These are phyloP conservation scores for Cymbopogon flexuosus DNA, from an alignment of 202 grass and related monocot genomes.

Conservation along the genomic window DNA sequence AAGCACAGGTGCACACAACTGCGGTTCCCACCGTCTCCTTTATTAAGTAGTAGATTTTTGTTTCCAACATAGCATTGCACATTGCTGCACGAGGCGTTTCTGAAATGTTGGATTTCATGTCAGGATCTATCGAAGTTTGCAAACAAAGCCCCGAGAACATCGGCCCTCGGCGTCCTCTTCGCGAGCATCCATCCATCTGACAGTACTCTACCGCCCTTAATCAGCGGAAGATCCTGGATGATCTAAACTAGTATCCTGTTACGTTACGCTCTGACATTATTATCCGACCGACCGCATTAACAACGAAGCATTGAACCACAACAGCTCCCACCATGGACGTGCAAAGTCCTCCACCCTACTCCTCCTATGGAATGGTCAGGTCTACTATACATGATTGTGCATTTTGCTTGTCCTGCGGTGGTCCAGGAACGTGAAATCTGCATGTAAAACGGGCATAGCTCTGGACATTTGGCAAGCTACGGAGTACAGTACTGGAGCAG, in stretches of 20 bases:
- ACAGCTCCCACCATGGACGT: not conserved
- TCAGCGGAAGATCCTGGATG: conserved; percentile 11
- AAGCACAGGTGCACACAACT: not conserved
- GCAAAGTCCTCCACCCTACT: not conserved
- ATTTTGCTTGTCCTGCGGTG: not conserved
- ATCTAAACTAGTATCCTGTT: not conserved
- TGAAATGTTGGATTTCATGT: conserved; percentile 25
- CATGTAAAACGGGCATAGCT: not conserved
- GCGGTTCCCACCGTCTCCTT: not conserved
- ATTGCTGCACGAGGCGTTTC: not conserved
- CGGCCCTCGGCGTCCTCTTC: not conserved
- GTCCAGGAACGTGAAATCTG: not conserved
- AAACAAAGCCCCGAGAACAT: not conserved
- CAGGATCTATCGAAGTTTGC: not conserved
- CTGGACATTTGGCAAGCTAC: not conserved
- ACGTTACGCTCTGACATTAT: not conserved
- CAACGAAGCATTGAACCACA: not conserved
- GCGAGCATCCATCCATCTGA: conserved; percentile 11
- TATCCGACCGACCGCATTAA: not conserved
- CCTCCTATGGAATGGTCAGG: not conserved
- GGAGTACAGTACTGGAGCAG: not conserved
- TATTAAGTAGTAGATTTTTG: not conserved
- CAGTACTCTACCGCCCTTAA: not conserved
- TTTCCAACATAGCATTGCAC: not conserved
- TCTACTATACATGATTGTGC: not conserved